Evolutionary conservation across 495 filamentous ascomycete species (phyloP), one percentile per base, ranked within the genome.

Genomic region (Daldinia concentrica): DNA sequence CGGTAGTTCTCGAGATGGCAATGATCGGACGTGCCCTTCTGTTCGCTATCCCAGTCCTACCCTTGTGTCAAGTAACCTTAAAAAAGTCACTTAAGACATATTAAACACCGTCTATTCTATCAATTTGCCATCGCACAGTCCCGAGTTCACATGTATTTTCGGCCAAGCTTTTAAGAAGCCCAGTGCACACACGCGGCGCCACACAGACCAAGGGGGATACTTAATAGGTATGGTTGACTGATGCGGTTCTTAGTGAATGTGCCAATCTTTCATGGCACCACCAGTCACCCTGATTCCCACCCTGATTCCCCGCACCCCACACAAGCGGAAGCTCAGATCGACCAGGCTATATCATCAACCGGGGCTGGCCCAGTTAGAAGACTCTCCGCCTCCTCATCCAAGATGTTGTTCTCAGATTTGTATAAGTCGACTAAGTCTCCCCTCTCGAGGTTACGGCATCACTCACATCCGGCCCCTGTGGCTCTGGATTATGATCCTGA

Each of bases 401-500:
- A 72, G 59, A 80, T 80, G 78, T 63, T 78, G 34, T 78, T 80
- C 60, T 76, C 78, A 58, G 76, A 79, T 54, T 48, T 80, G 55
- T 80, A 76, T 59, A 79, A 79, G 63, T 76, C 75, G 3, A 73
- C 70, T 1, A 78, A 77, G 50, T 68, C 72, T 19, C 78, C 78
- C 5, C 76, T 84, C 30, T 80, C 74, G 55, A 82, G 80, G 67
- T 66, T 83, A 61, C 78, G 81, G 29, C 71, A 62, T 29, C 74
- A 76, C 60, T 77, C 81, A 11, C 73, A 78, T 55, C 69, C 78
- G 11, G 71, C 79, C 17, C 61, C 71, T 34, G 36, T 39, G 32
- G 51, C 39, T 52, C 72, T 43, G 62, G 80, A 86, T 51, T 79
- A 86, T 69, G 83, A 87, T 57, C 82, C 83, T 30, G 86, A 88